These are phyloP conservation scores for Wickerhamiella slavikovae DNA, from an alignment of 805 yeast species.

Conservation along the genomic window DNA sequence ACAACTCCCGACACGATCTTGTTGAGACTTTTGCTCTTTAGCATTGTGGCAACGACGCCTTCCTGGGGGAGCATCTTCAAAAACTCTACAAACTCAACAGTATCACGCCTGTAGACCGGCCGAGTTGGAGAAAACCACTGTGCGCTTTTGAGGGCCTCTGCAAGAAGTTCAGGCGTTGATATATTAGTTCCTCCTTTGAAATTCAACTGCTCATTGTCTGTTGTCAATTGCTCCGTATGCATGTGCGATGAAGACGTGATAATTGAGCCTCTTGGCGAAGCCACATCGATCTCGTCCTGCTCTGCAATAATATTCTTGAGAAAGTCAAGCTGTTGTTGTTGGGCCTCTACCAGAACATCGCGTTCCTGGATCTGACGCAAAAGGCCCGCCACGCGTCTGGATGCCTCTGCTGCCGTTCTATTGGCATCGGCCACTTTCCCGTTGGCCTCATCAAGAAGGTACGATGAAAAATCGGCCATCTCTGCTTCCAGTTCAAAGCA, in stretches of 20 bases:
- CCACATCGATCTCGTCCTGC: no score
- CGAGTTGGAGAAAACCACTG: slow-evolving; percentile 12
- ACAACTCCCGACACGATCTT: no score
- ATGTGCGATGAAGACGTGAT: no score
- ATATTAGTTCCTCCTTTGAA: no score
- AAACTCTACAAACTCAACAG: slow-evolving; percentile 9
- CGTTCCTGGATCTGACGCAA: slow-evolving; percentile 40
- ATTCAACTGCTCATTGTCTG: no score
- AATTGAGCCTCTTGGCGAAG: no score
- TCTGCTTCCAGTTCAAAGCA: slow-evolving; percentile 33
- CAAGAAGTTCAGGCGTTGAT: no score
- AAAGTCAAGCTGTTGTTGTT: slow-evolving; percentile 46
- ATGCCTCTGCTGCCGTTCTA: slow-evolving; percentile 38
- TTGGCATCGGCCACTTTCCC: slow-evolving; percentile 65
- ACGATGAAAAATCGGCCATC: slow-evolving; percentile 32
- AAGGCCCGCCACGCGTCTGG: slow-evolving; percentile 42
- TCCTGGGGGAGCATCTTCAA: slow-evolving; percentile 1
- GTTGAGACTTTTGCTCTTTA: no score
- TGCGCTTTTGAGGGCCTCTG: slow-evolving; percentile 6
- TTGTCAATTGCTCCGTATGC: no score
- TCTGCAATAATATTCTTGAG: slow-evolving; percentile 34
- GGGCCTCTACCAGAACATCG: slow-evolving; percentile 40
- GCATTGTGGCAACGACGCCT: not conserved
- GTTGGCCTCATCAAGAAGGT: slow-evolving; percentile 32
- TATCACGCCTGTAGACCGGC: slow-evolving; percentile 13